phyloP scores from a whole-genome alignment of 306 rosid species.

The Prinsepia uniflora region DNA sequence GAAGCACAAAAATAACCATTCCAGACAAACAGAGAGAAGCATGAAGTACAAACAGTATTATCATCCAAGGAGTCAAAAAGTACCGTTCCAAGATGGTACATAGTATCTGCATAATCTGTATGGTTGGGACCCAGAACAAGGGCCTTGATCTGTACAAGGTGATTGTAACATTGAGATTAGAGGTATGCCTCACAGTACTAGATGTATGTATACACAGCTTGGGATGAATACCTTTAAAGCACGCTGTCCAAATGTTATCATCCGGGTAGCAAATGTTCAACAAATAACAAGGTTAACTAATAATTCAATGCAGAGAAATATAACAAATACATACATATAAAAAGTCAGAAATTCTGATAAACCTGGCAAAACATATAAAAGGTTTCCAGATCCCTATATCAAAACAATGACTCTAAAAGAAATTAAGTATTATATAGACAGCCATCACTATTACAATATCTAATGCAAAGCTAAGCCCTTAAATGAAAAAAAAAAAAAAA shows the following conservation, averaged over 20 bases:
- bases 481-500: too few species aligned
- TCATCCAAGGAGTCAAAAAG: conserved; percentile 19
- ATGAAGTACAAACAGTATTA: not conserved
- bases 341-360: not conserved
- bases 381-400: not conserved
- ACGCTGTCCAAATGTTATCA: conserved; percentile 48
- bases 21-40: not conserved
- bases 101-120: conserved; percentile 73
- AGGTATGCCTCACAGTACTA: conserved; percentile 4
- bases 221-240: conserved; percentile 72
- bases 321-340: not conserved
- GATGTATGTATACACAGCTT: conserved; percentile 17
- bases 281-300: not conserved
- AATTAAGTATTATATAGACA: not conserved
- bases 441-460: too few species aligned
- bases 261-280: conserved; percentile 18
- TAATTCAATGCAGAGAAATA: not conserved
- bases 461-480: too few species aligned
- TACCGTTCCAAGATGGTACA: conserved; percentile 93
- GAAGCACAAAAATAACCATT: not conserved
- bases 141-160: conserved; percentile 59
- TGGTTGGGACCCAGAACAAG: conserved; percentile 75
- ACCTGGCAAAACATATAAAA: not conserved
- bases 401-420: not conserved
- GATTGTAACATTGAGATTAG: conserved; percentile 15